A percentile compares a stretch with the other conserved stretches of the same genome.
These are phyloP conservation scores for Mrakia gelida DNA, from an alignment of 768 basidiomycete species.

Conservation along the genomic window DNA sequence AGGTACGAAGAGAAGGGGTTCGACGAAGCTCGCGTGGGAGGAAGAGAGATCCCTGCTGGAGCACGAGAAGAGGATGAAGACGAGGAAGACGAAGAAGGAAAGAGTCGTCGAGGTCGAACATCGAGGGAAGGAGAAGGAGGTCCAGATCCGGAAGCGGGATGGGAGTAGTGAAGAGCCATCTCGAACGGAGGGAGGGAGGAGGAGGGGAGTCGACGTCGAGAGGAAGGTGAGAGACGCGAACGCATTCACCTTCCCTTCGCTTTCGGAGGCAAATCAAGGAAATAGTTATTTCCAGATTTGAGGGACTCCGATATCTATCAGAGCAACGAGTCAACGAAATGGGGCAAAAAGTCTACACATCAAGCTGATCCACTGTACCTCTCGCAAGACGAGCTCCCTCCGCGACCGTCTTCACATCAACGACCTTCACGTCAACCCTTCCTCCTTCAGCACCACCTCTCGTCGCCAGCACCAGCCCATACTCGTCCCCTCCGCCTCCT, in stretches of 20 bases:
- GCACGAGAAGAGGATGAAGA: not conserved
- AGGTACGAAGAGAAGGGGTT: not conserved
- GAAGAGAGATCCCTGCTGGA: too few species aligned
- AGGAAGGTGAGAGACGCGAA: not conserved
- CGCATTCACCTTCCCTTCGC: not conserved
- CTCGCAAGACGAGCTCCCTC: conserved; percentile 1
- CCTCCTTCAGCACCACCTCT: not conserved
- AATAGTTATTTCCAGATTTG: not conserved
- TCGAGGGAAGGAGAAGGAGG: not conserved
- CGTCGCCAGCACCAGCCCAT: not conserved
- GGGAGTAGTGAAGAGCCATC: not conserved
- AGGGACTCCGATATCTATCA: not conserved
- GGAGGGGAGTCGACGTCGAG: not conserved
- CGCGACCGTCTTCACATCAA: not conserved
- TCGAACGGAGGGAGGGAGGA: not conserved
- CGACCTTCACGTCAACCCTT: not conserved
- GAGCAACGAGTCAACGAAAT: too few species aligned
- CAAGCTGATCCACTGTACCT: not conserved
- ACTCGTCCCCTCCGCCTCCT: not conserved
- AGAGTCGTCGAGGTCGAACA: not conserved
- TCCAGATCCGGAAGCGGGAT: not conserved
- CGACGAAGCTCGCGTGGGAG: not conserved
- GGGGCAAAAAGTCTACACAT: not conserved
- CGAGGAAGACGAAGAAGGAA: not conserved
- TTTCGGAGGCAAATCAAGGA: not conserved